Base-by-base conservation (phyloP, 2,329 filamentous ascomycete species). In the Fusarium nurragi region DNA sequence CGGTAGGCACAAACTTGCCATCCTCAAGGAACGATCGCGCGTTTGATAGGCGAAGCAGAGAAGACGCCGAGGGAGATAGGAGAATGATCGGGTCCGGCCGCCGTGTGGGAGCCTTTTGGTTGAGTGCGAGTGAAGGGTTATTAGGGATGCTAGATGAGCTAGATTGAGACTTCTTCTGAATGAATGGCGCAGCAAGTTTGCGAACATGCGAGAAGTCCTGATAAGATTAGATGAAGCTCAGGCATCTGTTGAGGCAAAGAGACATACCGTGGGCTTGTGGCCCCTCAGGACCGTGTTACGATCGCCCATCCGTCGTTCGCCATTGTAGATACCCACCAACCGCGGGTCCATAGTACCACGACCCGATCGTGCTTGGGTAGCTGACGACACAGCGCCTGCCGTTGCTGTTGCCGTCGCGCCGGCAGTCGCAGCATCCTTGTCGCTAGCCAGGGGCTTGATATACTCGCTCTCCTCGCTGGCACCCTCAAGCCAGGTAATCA, bases 181-280 rank as follows among this genome's bases (percentile, higher is more conserved):
- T 89, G 79, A 97, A 94, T 14, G 88, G 82, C 47, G 88, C 85
- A 32, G 93, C 92, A 66, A 91, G 86, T 80, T 97, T 97, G 72
- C 94, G 92, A 65, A 97, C 90, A 72, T 94, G 90, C 16, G 93
- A 94, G 78, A 98, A 98, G 79, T 99, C 95, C 92, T 97, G 38
- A 9, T 4, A 12, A 21, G 23, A 53, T 72, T 36, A 71, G 63
- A 30, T 19, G 12, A 18, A 23, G n/a, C 18, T 48, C 18, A 6
- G 3, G 11, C 5, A 10, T 4, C 36, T 28, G 11, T 5, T 5
- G 16, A 13, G 14, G 30, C 19, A 44, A 13, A 18, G 14, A 37
- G 22, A 79, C 88, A 70, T 83, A 97, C 94, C 38, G 91, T 94
- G 44, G 92, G 90, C 78, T 97, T 98, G 73, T 93, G 89, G 3